phyloP scores from a whole-genome alignment of 208 protist species.

The Leptomonas pyrrhocoris region DNA sequence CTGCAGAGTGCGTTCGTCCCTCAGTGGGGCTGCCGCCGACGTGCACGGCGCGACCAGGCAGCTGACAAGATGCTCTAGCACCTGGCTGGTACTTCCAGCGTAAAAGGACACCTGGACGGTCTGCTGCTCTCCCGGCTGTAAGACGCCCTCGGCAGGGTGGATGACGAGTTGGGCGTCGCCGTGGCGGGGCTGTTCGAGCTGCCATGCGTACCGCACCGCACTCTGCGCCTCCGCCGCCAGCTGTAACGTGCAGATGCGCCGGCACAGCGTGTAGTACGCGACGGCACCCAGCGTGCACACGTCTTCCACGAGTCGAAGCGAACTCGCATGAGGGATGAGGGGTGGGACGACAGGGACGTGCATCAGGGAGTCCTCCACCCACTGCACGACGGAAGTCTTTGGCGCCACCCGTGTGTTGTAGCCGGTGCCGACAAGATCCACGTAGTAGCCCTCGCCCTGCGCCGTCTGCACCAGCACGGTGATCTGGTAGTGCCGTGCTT shows the following conservation, averaged over 20 bases:
- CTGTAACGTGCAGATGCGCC: constrained; percentile 65
- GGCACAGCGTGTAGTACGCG: constrained; percentile 84
- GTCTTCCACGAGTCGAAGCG: constrained; percentile 72
- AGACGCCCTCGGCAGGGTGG: constrained; percentile 47
- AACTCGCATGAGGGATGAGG: constrained; percentile 24
- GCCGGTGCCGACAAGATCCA: constrained; percentile 77
- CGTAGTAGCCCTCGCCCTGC: constrained; percentile 66
- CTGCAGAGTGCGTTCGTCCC: not conserved
- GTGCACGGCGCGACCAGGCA: constrained; percentile 65
- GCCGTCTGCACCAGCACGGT: constrained; percentile 58
- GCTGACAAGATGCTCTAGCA: constrained; percentile 64
- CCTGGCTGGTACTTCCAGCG: constrained; percentile 79
- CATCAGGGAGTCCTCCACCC: constrained; percentile 60
- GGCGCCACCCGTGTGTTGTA: constrained; percentile 72
- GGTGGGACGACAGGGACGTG: constrained; percentile 43
- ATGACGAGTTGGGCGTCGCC: constrained; percentile 65
- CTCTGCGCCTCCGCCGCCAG: constrained; percentile 16
- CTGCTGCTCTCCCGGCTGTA: constrained; percentile 54
- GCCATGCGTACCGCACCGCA: constrained; percentile 29
- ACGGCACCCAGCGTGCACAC: constrained; percentile 72
- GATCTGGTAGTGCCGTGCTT: constrained; percentile 77
- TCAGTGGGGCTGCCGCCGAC: not conserved
- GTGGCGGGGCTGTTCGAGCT: constrained; percentile 36
- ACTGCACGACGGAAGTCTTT: constrained; percentile 23
- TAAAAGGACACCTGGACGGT: constrained; percentile 67